phyloP scores from a whole-genome alignment of 176 grass and related monocot genomes.

The Eremochloa ophiuroides region DNA sequence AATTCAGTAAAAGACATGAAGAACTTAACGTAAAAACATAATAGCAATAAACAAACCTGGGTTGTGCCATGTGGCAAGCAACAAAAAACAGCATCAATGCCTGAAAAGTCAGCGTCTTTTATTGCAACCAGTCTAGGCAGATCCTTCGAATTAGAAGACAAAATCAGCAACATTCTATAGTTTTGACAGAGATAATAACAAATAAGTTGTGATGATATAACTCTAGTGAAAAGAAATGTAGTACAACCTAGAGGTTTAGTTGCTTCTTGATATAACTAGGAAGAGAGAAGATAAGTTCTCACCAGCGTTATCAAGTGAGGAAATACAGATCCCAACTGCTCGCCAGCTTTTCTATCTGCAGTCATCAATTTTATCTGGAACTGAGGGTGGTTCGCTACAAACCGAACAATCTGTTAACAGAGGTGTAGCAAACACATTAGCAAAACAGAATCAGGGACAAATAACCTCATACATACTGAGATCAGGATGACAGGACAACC shows the following conservation, averaged over 20 bases:
- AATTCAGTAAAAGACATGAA: neutral
- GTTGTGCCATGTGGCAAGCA: constrained; percentile 99
- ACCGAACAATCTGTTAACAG: constrained; percentile 64
- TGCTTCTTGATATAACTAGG: neutral
- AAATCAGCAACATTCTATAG: neutral
- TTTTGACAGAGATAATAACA: neutral
- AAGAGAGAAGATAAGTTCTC: constrained; percentile 23
- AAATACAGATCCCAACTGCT: constrained; percentile 86
- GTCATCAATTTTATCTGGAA: constrained; percentile 80
- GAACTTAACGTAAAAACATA: constrained; percentile 5
- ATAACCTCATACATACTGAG: neutral
- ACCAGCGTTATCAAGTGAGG: constrained; percentile 83
- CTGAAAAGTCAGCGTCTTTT: constrained; percentile 90
- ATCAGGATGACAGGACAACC: constrained; percentile 29
- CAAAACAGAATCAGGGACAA: neutral
- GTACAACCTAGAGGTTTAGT: neutral
- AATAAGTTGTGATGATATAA: neutral
- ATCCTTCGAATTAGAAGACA: constrained; percentile 52
- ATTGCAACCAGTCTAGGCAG: constrained; percentile 82
- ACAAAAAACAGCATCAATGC: constrained; percentile 97
- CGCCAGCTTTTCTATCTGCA: constrained; percentile 91
- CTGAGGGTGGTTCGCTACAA: constrained; percentile 82
- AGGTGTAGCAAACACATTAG: neutral
- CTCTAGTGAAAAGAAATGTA: neutral
- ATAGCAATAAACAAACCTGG: constrained; percentile 58